A percentile compares a stretch with the other conserved stretches of the same genome.
These are phyloP conservation scores for Aspergillus cejpii DNA, from an alignment of 2,329 filamentous ascomycete species.

Conservation along the genomic window DNA sequence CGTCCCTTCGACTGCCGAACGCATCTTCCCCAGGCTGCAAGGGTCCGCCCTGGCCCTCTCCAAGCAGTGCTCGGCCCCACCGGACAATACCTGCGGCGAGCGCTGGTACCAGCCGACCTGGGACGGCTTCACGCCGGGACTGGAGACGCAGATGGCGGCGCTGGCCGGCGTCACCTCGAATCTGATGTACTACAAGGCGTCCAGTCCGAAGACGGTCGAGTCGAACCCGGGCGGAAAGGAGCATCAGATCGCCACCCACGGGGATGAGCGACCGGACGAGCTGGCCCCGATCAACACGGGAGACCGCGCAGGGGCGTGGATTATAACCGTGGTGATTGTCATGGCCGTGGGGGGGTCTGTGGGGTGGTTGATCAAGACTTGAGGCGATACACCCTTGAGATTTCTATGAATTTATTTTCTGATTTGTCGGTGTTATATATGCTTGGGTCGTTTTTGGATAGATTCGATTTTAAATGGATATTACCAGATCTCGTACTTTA, in stretches of 20 bases:
- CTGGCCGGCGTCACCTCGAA: constrained; percentile 57
- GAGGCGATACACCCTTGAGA: not conserved
- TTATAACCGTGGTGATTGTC: constrained; percentile 26
- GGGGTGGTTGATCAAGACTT: constrained; percentile 4
- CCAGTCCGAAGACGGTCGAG: constrained; percentile 28
- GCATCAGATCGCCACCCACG: constrained; percentile 22
- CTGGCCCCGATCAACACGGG: constrained; percentile 13
- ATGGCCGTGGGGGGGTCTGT: constrained; percentile 1
- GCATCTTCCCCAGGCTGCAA: constrained; percentile 51
- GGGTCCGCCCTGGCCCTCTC: constrained; percentile 54
- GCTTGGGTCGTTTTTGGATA: too few species aligned
- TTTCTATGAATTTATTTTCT: too few species aligned
- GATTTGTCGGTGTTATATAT: too few species aligned
- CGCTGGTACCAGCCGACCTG: constrained; percentile 50
- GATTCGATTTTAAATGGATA: too few species aligned
- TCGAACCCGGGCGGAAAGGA: constrained; percentile 49
- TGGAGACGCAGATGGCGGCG: constrained; percentile 61
- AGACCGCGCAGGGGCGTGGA: constrained; percentile 29
- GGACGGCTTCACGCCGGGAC: constrained; percentile 49
- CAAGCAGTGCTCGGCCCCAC: constrained; percentile 52
- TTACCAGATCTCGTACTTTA: too few species aligned
- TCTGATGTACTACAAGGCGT: constrained; percentile 45
- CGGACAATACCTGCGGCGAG: constrained; percentile 54
- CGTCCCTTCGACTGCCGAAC: constrained; percentile 49
- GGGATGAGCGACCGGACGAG: constrained; percentile 12